phyloP scores from a whole-genome alignment of 2,329 filamentous ascomycete genomes.

The Coniochaeta pulveracea region DNA sequence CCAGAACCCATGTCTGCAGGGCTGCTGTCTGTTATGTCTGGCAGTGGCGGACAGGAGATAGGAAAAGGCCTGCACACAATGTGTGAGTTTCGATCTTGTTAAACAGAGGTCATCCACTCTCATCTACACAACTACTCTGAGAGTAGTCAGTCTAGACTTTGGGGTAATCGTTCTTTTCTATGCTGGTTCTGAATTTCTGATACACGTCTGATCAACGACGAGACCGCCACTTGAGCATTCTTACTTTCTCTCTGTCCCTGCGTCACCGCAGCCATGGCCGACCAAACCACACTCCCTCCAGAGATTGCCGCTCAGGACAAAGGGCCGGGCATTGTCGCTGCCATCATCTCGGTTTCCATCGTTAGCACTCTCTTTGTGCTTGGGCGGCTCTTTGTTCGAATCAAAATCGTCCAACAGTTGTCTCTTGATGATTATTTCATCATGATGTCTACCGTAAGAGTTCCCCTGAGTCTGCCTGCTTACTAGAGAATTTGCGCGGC shows the following conservation, averaged over 20 bases:
- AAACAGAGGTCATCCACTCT: too few relatives aligned
- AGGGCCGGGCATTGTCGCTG: conserved; percentile 2
- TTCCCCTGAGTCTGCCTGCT: not conserved
- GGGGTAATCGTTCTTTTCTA: too few relatives aligned
- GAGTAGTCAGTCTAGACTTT: too few relatives aligned
- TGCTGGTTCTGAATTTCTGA: too few relatives aligned
- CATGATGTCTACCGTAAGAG: not conserved
- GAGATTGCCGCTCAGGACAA: conserved; percentile 8
- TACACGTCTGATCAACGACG: not conserved
- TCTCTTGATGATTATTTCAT: not conserved
- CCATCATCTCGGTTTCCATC: not conserved
- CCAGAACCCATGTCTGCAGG: too few relatives aligned
- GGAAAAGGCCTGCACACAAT: too few relatives aligned
- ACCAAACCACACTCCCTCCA: conserved; percentile 2
- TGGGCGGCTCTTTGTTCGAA: not conserved
- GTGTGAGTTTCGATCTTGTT: too few relatives aligned
- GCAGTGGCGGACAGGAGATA: too few relatives aligned
- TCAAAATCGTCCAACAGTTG: not conserved
- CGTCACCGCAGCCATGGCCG: not conserved
- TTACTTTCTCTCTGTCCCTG: not conserved
- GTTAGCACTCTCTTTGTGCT: not conserved
- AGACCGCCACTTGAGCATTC: not conserved
- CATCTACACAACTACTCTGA: too few relatives aligned
- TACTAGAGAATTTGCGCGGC: not conserved
- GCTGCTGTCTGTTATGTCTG: too few relatives aligned